These are phyloP conservation scores for Naganishia friedmannii DNA, from an alignment of 768 basidiomycete genomes.

Conservation along the genomic window DNA sequence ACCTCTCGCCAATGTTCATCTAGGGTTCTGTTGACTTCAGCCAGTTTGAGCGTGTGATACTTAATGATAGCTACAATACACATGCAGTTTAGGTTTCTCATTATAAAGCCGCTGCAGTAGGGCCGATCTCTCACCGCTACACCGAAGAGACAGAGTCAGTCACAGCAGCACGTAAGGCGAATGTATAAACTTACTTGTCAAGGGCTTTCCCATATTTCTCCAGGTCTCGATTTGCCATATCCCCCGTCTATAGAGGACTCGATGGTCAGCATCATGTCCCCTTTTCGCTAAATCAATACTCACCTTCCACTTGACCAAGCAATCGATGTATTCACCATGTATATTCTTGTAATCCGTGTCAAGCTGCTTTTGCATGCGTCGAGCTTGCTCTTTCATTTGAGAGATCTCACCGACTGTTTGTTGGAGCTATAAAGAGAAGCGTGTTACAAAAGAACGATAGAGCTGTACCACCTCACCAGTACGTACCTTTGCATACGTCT, in stretches of 20 bases:
- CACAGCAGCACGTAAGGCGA: background rate
- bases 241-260: constrained; percentile 68
- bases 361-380: constrained; percentile 66
- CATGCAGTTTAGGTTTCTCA: constrained; percentile 32
- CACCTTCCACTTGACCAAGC: constrained; percentile 92
- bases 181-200: constrained; percentile 68
- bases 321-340: constrained; percentile 79
- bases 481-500: constrained; percentile 58
- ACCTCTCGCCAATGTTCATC: constrained; percentile 97
- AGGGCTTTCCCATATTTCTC: constrained; percentile 97
- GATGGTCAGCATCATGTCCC: constrained; percentile 1
- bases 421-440: constrained; percentile 59
- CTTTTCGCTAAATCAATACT: constrained; percentile 16
- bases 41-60: constrained; percentile 92
- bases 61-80: constrained; percentile 85
- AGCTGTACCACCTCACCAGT: background rate
- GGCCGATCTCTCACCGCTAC: background rate
- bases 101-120: too few relatives aligned
- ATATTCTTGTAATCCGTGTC: constrained; percentile 77
- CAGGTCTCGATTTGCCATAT: constrained; percentile 93
- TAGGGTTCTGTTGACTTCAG: constrained; percentile 98
- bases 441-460: background rate
- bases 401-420: constrained; percentile 78
- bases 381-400: constrained; percentile 66
- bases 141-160: background rate